Conservation (phyloP, 805 yeast genomes). For the Priceomyces haplophilus region DNA sequence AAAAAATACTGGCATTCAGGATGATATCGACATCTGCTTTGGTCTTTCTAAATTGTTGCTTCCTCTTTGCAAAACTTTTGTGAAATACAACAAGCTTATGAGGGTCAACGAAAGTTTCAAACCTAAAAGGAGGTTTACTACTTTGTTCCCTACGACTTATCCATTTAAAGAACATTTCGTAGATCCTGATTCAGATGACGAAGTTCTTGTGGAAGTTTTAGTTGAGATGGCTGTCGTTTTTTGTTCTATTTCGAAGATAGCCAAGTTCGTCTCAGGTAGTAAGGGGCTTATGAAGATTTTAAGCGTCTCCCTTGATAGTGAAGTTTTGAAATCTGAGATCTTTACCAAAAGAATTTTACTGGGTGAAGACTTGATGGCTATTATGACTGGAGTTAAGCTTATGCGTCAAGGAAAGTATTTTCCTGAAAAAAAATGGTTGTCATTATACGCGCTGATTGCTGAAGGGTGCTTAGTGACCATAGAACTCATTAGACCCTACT, state of each 20-base stretch:
- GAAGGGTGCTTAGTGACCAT: conserved; percentile 55
- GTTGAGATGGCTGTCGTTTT: conserved; percentile 67
- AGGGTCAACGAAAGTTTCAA: conserved; percentile 46
- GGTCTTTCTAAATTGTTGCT: conserved; percentile 54
- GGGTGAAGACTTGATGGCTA: conserved; percentile 29
- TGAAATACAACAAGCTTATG: conserved; percentile 51
- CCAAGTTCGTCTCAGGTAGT: conserved; percentile 37
- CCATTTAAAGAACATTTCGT: conserved; percentile 66
- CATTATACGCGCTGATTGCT: conserved; percentile 55
- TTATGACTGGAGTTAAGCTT: conserved; percentile 49
- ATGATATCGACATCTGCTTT: conserved; percentile 40
- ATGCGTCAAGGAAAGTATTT: conserved; percentile 55
- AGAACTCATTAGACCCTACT: conserved; percentile 49
- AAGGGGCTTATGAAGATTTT: conserved; percentile 45
- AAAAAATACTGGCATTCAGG: conserved; percentile 20
- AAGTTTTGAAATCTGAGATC: conserved; percentile 37
- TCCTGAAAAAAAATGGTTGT: conserved; percentile 73
- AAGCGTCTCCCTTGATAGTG: conserved; percentile 26
- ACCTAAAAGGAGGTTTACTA: conserved; percentile 63
- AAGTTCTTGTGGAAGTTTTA: conserved; percentile 64
- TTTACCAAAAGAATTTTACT: conserved; percentile 41
- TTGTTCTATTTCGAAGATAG: conserved; percentile 51
- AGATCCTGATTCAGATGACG: conserved; percentile 73
- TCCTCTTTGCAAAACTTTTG: conserved; percentile 48
- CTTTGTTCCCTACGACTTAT: conserved; percentile 61